Evolutionary conservation across 2,329 filamentous ascomycete species (phyloP).

Genomic region (Phyllosticta paracitricarpa): DNA sequence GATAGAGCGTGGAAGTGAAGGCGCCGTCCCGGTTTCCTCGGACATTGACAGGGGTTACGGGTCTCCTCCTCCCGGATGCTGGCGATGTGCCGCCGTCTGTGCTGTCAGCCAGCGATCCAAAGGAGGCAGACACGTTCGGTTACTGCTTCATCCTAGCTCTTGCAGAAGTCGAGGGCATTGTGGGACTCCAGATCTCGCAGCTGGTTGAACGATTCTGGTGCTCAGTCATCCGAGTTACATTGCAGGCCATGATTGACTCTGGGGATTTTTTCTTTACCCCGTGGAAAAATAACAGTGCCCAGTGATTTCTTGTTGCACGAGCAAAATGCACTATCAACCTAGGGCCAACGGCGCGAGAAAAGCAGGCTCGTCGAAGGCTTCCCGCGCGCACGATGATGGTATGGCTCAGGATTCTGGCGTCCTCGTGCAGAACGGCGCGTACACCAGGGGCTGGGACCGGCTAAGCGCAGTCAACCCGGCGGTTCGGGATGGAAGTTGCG

Average conservation of each 20-base stretch:
- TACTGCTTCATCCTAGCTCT: constrained; percentile 10
- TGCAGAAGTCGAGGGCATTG: constrained; percentile 6
- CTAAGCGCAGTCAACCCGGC: not conserved
- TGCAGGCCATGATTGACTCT: not conserved
- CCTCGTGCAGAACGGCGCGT: not conserved
- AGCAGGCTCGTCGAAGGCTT: not conserved
- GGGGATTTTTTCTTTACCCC: not conserved
- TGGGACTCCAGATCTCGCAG: not conserved
- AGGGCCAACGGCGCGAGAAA: not conserved
- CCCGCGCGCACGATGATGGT: constrained; percentile 4
- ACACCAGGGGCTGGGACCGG: not conserved
- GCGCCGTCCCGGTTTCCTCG: constrained; percentile 9
- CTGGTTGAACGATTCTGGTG: constrained; percentile 1
- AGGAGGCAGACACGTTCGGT: constrained; percentile 8
- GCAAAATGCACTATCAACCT: not conserved
- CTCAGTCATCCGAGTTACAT: constrained; percentile 1
- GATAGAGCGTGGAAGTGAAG: constrained; percentile 11
- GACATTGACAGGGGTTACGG: constrained; percentile 12
- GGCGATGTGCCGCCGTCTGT: constrained; percentile 10
- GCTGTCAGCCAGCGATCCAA: constrained; percentile 11
- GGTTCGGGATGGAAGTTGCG: constrained; percentile 1
- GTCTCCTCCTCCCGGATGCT: constrained; percentile 10
- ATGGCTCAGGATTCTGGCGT: not conserved
- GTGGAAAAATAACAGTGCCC: not conserved
- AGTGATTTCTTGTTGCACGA: constrained; percentile 4